Base-by-base conservation (phyloP, 495 filamentous ascomycete species). In the Penicillium soppii region DNA sequence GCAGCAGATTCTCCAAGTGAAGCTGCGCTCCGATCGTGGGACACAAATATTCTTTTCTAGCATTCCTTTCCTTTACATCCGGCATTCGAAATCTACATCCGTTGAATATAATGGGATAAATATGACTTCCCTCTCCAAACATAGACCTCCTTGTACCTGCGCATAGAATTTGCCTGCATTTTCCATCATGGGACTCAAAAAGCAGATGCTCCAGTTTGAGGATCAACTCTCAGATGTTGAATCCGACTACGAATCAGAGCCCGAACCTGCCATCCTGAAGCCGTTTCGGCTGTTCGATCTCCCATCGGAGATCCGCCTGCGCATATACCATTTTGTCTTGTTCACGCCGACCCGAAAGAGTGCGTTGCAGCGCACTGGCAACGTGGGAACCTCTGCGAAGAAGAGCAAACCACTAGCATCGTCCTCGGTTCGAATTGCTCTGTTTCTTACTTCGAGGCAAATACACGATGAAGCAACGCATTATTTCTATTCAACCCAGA, bases 251-350 rank as follows among this genome's bases (percentile, higher is more conserved):
- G 58, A 58, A 39, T 45, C 46, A 43, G 52, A 50, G 17, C 9
- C 15, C 36, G 40, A 39, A 16, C 54, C 33, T 43, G n/a, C 27
- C n/a, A 27, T 26, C 21, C 43, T 25, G 46, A 23, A 47, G 20
- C 75, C 81, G 0, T 95, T 95, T 59, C 82, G 74, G 22, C 91
- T 95, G 68, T 80, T 95, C 61, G 79, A 85, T 41, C 75, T 96
- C 0, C 91, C 91, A 0, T 78, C 82, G 8, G 91, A 96, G 61
- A 73, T 96, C 25, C 87, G 90, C 7, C 55, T 83, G 35, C 81
- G 81, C 40, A 81, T 96, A 32, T 91, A 91, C 62, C 74, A 72
- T 43, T 70, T 81, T 48, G 69, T 84, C 36, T 84, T 96, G 40
- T 73, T 74, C 33, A 73, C 75, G 7, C 66, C 70, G 1, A 62